A percentile compares a stretch with the other conserved stretches of the same genome.
phyloP scores from a whole-genome alignment of 768 basidiomycete species.

The Coprinopsis marcescibilis region DNA sequence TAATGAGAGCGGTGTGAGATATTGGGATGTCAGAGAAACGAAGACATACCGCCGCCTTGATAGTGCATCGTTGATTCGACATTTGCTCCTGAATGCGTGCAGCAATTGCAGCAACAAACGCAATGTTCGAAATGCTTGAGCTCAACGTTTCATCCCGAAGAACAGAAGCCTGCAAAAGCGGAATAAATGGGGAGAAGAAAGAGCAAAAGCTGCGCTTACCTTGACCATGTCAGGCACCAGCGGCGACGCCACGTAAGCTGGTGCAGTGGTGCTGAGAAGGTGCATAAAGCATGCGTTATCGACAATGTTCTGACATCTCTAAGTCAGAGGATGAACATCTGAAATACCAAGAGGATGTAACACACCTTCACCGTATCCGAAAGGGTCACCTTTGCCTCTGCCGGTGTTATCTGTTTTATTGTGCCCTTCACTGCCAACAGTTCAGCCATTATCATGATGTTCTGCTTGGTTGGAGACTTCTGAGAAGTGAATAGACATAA shows the following conservation, averaged over 20 bases:
- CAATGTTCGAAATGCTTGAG: background rate
- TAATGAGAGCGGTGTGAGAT: background rate
- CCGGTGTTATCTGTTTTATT: background rate
- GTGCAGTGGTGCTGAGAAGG: background rate
- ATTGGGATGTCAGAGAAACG: background rate
- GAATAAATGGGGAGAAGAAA: background rate
- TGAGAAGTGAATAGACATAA: background rate
- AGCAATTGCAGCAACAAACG: background rate
- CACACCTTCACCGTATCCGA: background rate
- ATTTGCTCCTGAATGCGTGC: background rate
- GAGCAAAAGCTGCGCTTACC: background rate
- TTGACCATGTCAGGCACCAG: background rate
- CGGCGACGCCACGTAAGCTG: background rate
- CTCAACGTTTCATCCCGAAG: background rate
- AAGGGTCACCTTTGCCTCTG: background rate
- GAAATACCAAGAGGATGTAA: background rate
- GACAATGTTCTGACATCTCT: background rate
- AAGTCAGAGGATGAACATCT: background rate
- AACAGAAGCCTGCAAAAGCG: background rate
- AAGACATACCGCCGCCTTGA: background rate
- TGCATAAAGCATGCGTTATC: background rate
- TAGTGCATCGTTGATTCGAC: background rate
- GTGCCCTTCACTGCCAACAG: background rate
- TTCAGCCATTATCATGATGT: background rate
- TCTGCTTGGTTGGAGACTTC: background rate